phyloP scores from a whole-genome alignment of 1,139 yeast genomes.

The Yamadazyma mexicana region DNA sequence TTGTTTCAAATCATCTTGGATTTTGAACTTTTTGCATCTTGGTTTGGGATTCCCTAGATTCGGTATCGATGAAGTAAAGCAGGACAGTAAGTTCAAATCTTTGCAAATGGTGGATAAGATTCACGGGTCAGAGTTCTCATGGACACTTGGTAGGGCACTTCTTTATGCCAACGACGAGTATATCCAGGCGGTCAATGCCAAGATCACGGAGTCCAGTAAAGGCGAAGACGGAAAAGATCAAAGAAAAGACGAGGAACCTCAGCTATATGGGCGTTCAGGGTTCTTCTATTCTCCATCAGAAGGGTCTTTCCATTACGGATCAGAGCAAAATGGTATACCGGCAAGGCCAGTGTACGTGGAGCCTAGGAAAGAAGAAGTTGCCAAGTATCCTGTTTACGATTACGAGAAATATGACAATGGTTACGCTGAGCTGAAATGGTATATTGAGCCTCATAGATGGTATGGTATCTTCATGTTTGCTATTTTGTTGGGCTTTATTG shows the following conservation, averaged over 20 bases:
- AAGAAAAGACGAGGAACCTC: not conserved
- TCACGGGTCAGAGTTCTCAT: constrained; percentile 67
- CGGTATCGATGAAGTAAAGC: constrained; percentile 40
- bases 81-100: constrained; percentile 38
- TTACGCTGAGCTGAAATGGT: constrained; percentile 36
- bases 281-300: constrained; percentile 52
- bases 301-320: constrained; percentile 49
- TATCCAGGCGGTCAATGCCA: constrained; percentile 37
- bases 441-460: constrained; percentile 51
- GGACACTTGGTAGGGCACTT: constrained; percentile 84
- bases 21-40: constrained; percentile 65
- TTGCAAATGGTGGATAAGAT: constrained; percentile 63
- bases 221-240: constrained; percentile 12
- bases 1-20: constrained; percentile 75
- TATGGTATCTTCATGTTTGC: constrained; percentile 55
- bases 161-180: constrained; percentile 56
- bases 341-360: constrained; percentile 44
- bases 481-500: constrained; percentile 39
- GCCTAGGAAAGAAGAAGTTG: constrained; percentile 17
- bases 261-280: constrained; percentile 32
- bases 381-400: constrained; percentile 26
- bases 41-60: constrained; percentile 72
- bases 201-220: constrained; percentile 14
- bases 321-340: constrained; percentile 47
- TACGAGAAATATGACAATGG: constrained; percentile 32